Conservation (phyloP, 306 rosid species). For the Medicago arabica region DNA sequence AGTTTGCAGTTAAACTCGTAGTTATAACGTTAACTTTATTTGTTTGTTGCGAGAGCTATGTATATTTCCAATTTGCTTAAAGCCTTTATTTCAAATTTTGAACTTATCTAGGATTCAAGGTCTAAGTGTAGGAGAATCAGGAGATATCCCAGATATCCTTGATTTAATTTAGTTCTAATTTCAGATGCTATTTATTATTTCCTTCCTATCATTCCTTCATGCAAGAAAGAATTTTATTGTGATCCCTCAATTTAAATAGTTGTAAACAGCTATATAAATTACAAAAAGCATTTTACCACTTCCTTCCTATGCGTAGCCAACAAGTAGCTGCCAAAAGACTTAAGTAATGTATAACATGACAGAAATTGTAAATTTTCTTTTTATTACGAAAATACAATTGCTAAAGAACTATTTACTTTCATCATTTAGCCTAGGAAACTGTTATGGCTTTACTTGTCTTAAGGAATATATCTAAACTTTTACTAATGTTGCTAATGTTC, state of each 20-base stretch:
- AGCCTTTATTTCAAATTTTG: too few relatives aligned
- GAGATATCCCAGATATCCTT: not conserved
- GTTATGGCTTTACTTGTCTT: slow-evolving; percentile 29
- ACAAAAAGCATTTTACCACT: not conserved
- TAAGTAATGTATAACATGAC: not conserved
- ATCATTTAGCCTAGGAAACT: slow-evolving; percentile 12
- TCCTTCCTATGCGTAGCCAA: not conserved
- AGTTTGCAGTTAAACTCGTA: too few relatives aligned
- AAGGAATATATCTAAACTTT: slow-evolving; percentile 11
- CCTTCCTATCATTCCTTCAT: slow-evolving; percentile 20
- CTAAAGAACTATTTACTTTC: slow-evolving; percentile 15
- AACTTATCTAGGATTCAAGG: too few relatives aligned
- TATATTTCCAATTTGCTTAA: too few relatives aligned
- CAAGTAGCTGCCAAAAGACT: slow-evolving; percentile 13
- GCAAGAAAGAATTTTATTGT: not conserved
- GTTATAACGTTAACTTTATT: too few relatives aligned
- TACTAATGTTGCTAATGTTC: slow-evolving; percentile 27
- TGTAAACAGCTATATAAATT: not conserved
- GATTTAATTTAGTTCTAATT: not conserved
- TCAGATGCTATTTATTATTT: not conserved
- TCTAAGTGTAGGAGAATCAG: too few relatives aligned
- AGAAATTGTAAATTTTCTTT: slow-evolving; percentile 15
- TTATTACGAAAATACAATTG: not conserved
- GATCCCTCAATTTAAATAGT: not conserved
- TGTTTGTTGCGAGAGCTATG: too few relatives aligned